Base-by-base conservation (phyloP, 345 rosid species). In the Punica granatum region DNA sequence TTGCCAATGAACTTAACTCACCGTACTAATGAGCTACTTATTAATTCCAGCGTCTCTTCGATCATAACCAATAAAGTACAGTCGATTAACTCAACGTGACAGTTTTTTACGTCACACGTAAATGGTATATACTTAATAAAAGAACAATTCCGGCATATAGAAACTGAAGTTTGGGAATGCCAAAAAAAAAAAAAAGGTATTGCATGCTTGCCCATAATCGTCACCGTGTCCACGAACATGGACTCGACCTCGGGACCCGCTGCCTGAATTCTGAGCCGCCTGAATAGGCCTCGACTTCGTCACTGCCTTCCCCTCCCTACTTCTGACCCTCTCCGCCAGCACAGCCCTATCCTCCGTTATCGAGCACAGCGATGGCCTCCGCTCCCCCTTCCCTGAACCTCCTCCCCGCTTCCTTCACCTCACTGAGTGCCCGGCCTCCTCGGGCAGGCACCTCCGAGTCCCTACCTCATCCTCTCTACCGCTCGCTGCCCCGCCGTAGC, bases 301-400 rank as follows among this genome's bases (percentile, higher is more conserved):
- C 48, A 6, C 62, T 66, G 64, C 68, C 58, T 56, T 75, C 31
- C 32, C 46, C 53, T 61, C 66, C 28, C 44, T 71, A 14, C 63
- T 10, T 30, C 35, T 31, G 12, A 36, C 63, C 28, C n/a, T 48
- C 67, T 19, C 68, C 61, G 18, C 44, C 54, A 53, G 65, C 68
- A 36, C 73, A 69, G 77, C 72, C 39, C 64, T 79, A 64, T 83
- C 79, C 78, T 91, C 97, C 0, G 88, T 80, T 70, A 91, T 91
- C 33, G 82, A 70, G 34, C 64, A 19, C 53, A 91, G 75, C 9
- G 91, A 75, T 3, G 97, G 97, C 73, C 72, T 82, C 96, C 92
- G 89, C 67, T 87, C 86, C n/a, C n/a, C n/a, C n/a, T n/a, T n/a
- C n/a, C n/a, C n/a, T n/a, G 3, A 68, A 43, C 65, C 65, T 77